phyloP scores from a whole-genome alignment of 1,284 basidiomycete genomes.

The Cerrena zonata region DNA sequence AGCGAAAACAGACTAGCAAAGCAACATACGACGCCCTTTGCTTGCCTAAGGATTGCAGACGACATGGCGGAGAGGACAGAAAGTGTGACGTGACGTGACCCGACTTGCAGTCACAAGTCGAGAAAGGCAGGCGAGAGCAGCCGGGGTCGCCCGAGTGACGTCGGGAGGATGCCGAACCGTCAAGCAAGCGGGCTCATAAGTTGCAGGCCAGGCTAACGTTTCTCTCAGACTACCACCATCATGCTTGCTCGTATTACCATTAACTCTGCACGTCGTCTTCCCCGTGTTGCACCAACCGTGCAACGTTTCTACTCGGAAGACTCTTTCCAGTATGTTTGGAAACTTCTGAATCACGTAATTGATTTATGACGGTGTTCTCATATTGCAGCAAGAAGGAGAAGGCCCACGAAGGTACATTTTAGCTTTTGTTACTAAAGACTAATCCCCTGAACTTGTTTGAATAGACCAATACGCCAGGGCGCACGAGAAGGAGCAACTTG shows the following conservation, averaged over 20 bases:
- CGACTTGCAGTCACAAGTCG: slow-evolving; percentile 12
- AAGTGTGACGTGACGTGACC: slow-evolving; percentile 25
- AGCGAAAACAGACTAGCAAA: slow-evolving; percentile 2
- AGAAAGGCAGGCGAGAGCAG: slow-evolving; percentile 7
- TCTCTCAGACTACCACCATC: slow-evolving; percentile 14
- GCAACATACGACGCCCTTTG: slow-evolving; percentile 41
- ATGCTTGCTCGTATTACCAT: slow-evolving; percentile 45
- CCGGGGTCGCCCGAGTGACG: slow-evolving; percentile 5
- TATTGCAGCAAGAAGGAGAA: slow-evolving; percentile 67
- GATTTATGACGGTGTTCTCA: slow-evolving; percentile 13
- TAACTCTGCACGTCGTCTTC: slow-evolving; percentile 38
- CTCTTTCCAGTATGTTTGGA: slow-evolving; percentile 44
- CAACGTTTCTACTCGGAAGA: slow-evolving; percentile 31
- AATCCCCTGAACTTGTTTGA: neutral
- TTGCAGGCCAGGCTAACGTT: no score
- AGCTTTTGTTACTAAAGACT: neutral
- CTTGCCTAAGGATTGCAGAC: slow-evolving; percentile 51
- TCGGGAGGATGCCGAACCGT: neutral
- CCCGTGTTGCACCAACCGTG: slow-evolving; percentile 29
- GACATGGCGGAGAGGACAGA: slow-evolving; percentile 48
- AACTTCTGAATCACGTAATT: slow-evolving; percentile 26
- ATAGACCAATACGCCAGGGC: slow-evolving; percentile 55
- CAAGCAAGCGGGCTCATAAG: neutral
- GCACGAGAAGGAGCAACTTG: slow-evolving; percentile 50
- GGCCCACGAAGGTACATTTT: slow-evolving; percentile 57